Evolutionary conservation across 2,329 filamentous ascomycete species (phyloP).

Genomic region (Tolypocladium paradoxum): DNA sequence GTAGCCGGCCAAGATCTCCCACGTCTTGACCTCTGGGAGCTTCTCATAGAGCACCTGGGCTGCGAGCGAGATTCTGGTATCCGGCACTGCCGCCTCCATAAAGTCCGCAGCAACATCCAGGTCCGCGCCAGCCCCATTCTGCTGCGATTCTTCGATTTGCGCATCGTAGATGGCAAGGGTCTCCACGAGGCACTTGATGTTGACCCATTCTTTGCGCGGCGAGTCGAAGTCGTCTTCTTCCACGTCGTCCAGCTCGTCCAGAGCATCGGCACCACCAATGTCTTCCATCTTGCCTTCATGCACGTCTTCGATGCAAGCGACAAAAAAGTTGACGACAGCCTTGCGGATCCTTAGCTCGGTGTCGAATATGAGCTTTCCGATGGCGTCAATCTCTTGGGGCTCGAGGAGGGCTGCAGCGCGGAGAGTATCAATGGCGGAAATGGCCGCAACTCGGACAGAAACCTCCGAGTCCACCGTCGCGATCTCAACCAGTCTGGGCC

Average conservation of each 20-base stretch:
- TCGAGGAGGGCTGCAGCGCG: slow-evolving; percentile 80
- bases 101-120: slow-evolving; percentile 42
- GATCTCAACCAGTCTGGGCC: slow-evolving; percentile 82
- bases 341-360: slow-evolving; percentile 75
- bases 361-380: slow-evolving; percentile 85
- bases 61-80: slow-evolving; percentile 77
- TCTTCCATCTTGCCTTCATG: slow-evolving; percentile 74
- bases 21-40: slow-evolving; percentile 69
- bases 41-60: slow-evolving; percentile 78
- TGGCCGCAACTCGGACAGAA: slow-evolving; percentile 66
- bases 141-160: slow-evolving; percentile 49
- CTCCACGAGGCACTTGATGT: slow-evolving; percentile 82
- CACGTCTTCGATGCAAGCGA: slow-evolving; percentile 72
- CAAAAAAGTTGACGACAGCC: slow-evolving; percentile 83
- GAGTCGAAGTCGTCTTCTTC: slow-evolving; percentile 69
- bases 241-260: slow-evolving; percentile 64
- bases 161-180: slow-evolving; percentile 72
- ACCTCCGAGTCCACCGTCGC: slow-evolving; percentile 76
- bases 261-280: slow-evolving; percentile 65
- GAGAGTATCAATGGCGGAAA: slow-evolving; percentile 72
- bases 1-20: slow-evolving; percentile 84
- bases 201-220: slow-evolving; percentile 76
- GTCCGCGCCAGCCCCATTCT: slow-evolving; percentile 30
- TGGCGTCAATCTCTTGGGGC: slow-evolving; percentile 78
- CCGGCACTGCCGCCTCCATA: slow-evolving; percentile 53